Conservation (phyloP, 169 alveolate species). For the Theileria orientalis region DNA sequence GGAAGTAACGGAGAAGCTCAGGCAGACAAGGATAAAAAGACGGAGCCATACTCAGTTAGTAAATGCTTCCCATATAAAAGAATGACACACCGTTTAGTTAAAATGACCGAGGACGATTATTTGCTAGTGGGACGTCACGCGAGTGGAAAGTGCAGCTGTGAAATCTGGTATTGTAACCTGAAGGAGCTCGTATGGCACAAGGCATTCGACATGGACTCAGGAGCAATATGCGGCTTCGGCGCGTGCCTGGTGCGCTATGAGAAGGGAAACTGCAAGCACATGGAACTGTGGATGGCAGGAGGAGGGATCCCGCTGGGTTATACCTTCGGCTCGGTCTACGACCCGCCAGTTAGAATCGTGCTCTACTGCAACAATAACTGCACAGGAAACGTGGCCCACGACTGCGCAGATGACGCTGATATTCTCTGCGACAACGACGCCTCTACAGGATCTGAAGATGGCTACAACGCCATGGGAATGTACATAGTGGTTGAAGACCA, state of each 20-base stretch:
- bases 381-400: not conserved
- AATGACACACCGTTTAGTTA: conserved; percentile 11
- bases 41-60: too few species aligned
- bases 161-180: conserved; percentile 18
- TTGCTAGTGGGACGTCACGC: conserved; percentile 10
- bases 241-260: not conserved
- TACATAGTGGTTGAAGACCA: not conserved
- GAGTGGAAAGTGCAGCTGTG: not conserved
- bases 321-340: conserved; percentile 7
- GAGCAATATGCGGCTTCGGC: not conserved
- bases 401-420: not conserved
- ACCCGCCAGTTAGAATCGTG: conserved; percentile 3
- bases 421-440: not conserved
- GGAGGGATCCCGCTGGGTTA: conserved; percentile 5
- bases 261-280: conserved; percentile 5
- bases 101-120: conserved; percentile 15
- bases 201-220: not conserved
- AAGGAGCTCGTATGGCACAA: not conserved
- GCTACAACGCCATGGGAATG: not conserved
- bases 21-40: not conserved
- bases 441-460: not conserved
- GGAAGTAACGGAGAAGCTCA: not conserved
- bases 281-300: conserved; percentile 19
- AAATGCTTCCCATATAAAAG: not conserved
- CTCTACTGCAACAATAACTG: too few species aligned